Evolutionary conservation across 345 rosid genomes (phyloP).

Genomic region (Linum trigynum): DNA sequence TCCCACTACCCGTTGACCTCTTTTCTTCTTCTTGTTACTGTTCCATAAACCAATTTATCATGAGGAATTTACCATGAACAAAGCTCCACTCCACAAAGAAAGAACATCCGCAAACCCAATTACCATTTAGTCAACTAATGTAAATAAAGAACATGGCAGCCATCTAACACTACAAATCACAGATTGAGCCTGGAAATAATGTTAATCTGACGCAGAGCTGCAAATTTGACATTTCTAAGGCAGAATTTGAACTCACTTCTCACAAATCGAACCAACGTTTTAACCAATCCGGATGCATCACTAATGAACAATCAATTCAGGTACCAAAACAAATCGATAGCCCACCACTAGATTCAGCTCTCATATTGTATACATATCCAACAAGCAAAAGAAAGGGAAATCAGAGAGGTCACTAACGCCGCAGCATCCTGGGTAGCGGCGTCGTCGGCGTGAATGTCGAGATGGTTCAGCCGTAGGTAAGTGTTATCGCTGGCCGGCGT

Average conservation of each 20-base stretch:
- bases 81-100: conserved; percentile 1
- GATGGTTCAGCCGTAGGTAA: conserved; percentile 51
- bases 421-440: conserved; percentile 73
- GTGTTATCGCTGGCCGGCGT: conserved; percentile 73
- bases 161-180: background rate
- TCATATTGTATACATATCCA: conserved; percentile 5
- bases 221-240: too few species aligned
- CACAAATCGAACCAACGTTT: too few species aligned
- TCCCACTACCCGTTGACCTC: conserved; percentile 77
- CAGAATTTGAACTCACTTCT: too few species aligned
- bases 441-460: conserved; percentile 89
- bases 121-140: too few species aligned
- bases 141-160: background rate
- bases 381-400: background rate
- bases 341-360: conserved; percentile 11
- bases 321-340: conserved; percentile 7
- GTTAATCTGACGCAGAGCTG: background rate
- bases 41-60: conserved; percentile 13
- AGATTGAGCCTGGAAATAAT: background rate
- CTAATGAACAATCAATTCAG: conserved; percentile 12
- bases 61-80: background rate
- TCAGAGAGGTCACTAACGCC: conserved; percentile 32
- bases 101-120: background rate
- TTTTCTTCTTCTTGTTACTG: conserved; percentile 84
- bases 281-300: background rate